phyloP scores from a whole-genome alignment of 1,139 yeast species.

The Nakaseomyces kungkrabaensis region DNA sequence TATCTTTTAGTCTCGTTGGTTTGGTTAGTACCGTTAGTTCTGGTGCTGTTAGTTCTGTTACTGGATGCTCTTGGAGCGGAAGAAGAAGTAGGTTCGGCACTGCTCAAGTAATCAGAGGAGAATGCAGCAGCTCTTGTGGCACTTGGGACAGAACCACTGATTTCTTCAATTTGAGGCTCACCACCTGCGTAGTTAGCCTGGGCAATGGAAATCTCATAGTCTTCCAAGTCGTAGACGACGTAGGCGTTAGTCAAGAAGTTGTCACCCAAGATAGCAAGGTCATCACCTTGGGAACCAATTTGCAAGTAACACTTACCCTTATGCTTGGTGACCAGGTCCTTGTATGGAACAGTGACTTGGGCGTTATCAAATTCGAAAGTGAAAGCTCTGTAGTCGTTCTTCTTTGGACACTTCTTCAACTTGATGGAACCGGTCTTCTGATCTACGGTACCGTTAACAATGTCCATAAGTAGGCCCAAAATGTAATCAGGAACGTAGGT shows the following conservation, averaged over 20 bases:
- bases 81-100: not conserved
- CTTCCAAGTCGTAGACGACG: conserved; percentile 68
- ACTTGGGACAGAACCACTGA: conserved; percentile 1
- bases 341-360: conserved; percentile 4
- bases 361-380: conserved; percentile 44
- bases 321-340: not conserved
- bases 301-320: conserved; percentile 30
- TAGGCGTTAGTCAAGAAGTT: conserved; percentile 64
- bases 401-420: conserved; percentile 25
- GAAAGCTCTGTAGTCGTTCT: conserved; percentile 20
- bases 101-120: not conserved
- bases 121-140: conserved; percentile 6
- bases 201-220: conserved; percentile 56
- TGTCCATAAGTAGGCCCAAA: conserved; percentile 25
- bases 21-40: not conserved
- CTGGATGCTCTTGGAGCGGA: not conserved
- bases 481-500: conserved; percentile 33
- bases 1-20: not conserved
- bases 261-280: conserved; percentile 50
- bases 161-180: conserved; percentile 1
- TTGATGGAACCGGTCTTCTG: conserved; percentile 30
- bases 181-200: conserved; percentile 34
- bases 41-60: not conserved
- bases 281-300: conserved; percentile 19
- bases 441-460: conserved; percentile 34